Evolutionary conservation across 345 rosid species (phyloP), one percentile per base, ranked within the genome.

Genomic region (Eucalyptus cloeziana): DNA sequence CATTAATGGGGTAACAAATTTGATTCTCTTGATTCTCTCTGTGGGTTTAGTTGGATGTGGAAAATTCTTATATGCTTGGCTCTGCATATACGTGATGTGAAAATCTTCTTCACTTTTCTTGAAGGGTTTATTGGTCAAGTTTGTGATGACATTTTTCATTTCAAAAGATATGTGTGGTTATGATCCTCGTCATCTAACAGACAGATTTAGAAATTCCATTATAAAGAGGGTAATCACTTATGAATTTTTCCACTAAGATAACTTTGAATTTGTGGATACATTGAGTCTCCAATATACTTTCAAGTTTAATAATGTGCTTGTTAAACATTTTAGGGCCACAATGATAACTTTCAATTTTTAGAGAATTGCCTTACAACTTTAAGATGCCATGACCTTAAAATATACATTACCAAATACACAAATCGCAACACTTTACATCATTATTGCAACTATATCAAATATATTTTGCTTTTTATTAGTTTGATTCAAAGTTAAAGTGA

Each of bases 71-170:
- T 5, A 1, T 56, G 5, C 3, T 56, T 3, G 62, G 6, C 30
- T 56, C 1, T 9, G 0, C 11, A 56, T 21, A 56, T 56, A 56
- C 13, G 2, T 2, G 12, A 22, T 0, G 6, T 0, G 13, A 22
- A 22, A 8, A 13, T 54, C 5, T 54, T 21, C 25, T 21, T 1
- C 0, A 0, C 6, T 4, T 56, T 56, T 56, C 60, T 56, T 56
- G 3, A 21, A 56, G 9, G 5, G 27, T 22, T 22, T 56, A 4
- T 9, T 56, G 4, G 5, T 22, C 58, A 22, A 56, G 1, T 22
- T 56, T 56, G 60, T 4, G 3, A 56, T 56, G 12, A 12, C 5
- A 2, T 40, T 40, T 37, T 40, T 40, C 40, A 40, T 40, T 40
- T 40, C 40, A 40, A 40, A 40, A 54, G 27, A 54, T 56, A 56